Base-by-base conservation (phyloP, 2,329 filamentous ascomycete species). In the Hymenoscyphus linearis region DNA sequence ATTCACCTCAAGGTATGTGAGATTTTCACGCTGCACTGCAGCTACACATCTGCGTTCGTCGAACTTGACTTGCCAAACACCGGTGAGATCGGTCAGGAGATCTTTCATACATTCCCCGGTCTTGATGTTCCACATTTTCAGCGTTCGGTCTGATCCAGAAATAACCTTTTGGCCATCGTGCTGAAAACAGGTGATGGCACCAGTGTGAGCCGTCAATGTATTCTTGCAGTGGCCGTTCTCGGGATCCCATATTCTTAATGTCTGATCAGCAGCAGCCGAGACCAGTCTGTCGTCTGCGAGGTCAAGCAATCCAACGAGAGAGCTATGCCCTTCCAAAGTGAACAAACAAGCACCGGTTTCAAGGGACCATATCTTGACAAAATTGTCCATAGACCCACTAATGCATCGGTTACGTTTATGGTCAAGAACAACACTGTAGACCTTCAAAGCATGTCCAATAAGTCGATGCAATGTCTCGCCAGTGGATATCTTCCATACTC, bases 61-160 rank as follows among this genome's bases (percentile, higher is more conserved):
- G 77, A 99, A 99, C 71, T 95, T 95, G 70, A 99, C 95, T 78
- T 99, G 95, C 95, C 95, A 99, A 7, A 99, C 95, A n/a, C 93
- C 93, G 67, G 88, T 93, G 37, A 99, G 81, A 71, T 97, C 93
- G 14, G 91, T 96, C 70, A 99, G 80, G 50, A 99, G 82, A 75
- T 99, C 93, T 67, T 93, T 90, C 58, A 96, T 86, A 73, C 92
- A 97, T 70, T 97, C 90, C 55, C 95, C 95, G 1, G 88, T 96
- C 70, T 87, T 85, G 56, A 97, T 89, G 71, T 99, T 91, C 95
- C 95, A 99, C 91, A 99, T 96, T 80, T 99, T 99, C 66, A 99
- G 80, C 3, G 91, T 97, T 70, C 93, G 87, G 74, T 99, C 95
- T 62, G 91, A 96, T 60, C 95, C 95, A 47, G 91, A 96, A 61